Percentiles rank a stretch among this genome's conserved stretches.
Evolutionary conservation across 345 rosid species (phyloP).

Genomic region (Melaleuca quinquenervia): DNA sequence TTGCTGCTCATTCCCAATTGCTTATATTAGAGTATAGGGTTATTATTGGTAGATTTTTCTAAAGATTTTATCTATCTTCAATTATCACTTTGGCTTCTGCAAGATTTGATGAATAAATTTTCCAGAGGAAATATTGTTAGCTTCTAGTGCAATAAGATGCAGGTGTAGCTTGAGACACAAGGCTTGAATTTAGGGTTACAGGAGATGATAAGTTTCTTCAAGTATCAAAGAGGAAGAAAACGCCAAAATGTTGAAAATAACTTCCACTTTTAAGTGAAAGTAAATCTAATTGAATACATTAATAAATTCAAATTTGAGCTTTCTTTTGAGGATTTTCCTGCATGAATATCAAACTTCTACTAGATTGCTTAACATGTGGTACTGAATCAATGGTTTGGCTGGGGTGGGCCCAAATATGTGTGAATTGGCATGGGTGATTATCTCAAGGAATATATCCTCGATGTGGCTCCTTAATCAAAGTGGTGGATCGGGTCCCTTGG

Average conservation of each 20-base stretch:
- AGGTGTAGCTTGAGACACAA: neutral
- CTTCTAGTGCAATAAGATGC: neutral
- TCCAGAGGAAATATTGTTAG: neutral
- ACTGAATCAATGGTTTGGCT: neutral
- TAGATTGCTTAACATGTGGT: neutral
- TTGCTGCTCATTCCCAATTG: too few species aligned
- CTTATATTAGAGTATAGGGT: neutral
- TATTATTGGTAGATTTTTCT: neutral
- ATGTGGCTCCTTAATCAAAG: neutral
- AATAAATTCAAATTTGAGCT: neutral
- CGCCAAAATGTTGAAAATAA: neutral
- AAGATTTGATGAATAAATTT: neutral
- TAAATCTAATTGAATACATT: neutral
- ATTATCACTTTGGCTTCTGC: neutral
- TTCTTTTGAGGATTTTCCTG: accelerated
- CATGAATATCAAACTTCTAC: neutral
- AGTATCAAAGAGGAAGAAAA: neutral
- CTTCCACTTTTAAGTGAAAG: neutral
- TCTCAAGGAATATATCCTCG: neutral
- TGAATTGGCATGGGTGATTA: neutral
- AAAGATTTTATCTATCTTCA: neutral
- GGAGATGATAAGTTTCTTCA: neutral
- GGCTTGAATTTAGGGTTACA: neutral
- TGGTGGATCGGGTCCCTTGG: neutral
- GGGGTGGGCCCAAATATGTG: neutral